These are phyloP conservation scores for Salix exigua DNA, from an alignment of 345 rosid genomes.

Conservation along the genomic window DNA sequence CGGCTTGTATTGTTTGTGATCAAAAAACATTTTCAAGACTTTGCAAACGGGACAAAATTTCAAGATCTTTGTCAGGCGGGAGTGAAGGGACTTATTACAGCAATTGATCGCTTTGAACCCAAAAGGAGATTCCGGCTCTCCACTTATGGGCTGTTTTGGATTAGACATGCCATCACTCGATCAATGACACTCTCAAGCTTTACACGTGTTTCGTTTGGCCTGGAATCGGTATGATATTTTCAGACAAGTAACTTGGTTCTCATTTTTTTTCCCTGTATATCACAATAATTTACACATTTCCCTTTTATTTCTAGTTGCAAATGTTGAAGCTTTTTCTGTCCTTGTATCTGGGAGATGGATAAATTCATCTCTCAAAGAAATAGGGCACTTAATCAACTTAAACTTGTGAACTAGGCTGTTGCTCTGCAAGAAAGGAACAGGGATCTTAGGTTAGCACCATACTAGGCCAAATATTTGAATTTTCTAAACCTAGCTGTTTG, in stretches of 20 bases:
- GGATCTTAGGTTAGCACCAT: not conserved
- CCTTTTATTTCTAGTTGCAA: not conserved
- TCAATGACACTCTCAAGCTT: conserved; percentile 88
- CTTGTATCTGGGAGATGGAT: not conserved
- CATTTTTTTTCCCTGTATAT: not conserved
- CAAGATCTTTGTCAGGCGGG: conserved; percentile 99
- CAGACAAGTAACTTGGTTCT: conserved; percentile 5
- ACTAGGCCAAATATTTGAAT: not conserved
- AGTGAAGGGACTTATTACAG: conserved; percentile 76
- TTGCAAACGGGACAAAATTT: conserved; percentile 65
- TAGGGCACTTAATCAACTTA: not conserved
- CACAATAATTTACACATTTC: not conserved
- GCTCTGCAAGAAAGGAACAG: not conserved
- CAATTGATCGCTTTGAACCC: conserved; percentile 92
- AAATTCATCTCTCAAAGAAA: not conserved
- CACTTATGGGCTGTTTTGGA: conserved; percentile 88
- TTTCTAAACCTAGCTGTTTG: not conserved
- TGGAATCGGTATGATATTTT: conserved; percentile 64
- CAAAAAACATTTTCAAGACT: conserved; percentile 84
- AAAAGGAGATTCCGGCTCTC: conserved; percentile 72
- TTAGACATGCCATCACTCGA: conserved; percentile 81
- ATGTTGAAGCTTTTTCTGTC: not conserved
- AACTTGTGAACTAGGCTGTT: not conserved
- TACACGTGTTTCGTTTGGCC: conserved; percentile 82
- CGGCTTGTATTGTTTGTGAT: conserved; percentile 83